Evolutionary conservation across 352 stramenopile genomes (phyloP).

Genomic region (Globisporangium splendens): DNA sequence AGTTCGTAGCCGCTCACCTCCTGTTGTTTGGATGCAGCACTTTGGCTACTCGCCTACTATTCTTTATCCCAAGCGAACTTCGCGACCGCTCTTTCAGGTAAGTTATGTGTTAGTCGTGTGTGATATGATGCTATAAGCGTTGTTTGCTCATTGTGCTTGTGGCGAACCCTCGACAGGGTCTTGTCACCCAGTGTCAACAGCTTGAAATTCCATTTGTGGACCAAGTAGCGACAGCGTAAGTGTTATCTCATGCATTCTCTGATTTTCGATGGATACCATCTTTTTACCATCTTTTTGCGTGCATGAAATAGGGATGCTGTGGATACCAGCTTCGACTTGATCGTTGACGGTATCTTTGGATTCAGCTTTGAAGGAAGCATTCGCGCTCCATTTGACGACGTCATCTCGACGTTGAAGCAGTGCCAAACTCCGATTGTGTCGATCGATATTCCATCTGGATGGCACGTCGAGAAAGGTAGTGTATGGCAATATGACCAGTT

Average conservation of each 20-base stretch:
- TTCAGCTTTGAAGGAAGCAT: constrained; percentile 94
- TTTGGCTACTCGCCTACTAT: constrained; percentile 95
- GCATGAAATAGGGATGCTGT: constrained; percentile 29
- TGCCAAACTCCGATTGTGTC: constrained; percentile 87
- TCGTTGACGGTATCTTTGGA: constrained; percentile 98
- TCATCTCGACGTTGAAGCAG: constrained; percentile 74
- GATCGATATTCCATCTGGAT: constrained; percentile 98
- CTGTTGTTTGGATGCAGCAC: constrained; percentile 41
- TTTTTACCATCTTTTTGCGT: neutral
- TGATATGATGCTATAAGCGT: neutral
- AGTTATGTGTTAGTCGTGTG: neutral
- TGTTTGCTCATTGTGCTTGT: neutral
- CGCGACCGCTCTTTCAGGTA: constrained; percentile 79
- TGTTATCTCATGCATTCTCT: neutral
- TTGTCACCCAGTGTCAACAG: constrained; percentile 74
- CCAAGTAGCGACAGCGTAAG: constrained; percentile 35
- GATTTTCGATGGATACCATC: neutral
- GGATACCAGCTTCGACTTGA: constrained; percentile 79
- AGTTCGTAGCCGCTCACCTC: neutral
- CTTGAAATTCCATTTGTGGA: constrained; percentile 81
- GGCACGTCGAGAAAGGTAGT: constrained; percentile 93
- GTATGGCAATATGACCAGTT: neutral
- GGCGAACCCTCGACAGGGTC: constrained; percentile 24
- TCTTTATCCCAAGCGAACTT: constrained; percentile 93
- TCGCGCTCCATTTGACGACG: constrained; percentile 87